Percentiles rank a stretch among this genome's conserved stretches.
Evolutionary conservation across 2,329 filamentous ascomycete genomes (phyloP).

Genomic region (Talaromyces sp.): DNA sequence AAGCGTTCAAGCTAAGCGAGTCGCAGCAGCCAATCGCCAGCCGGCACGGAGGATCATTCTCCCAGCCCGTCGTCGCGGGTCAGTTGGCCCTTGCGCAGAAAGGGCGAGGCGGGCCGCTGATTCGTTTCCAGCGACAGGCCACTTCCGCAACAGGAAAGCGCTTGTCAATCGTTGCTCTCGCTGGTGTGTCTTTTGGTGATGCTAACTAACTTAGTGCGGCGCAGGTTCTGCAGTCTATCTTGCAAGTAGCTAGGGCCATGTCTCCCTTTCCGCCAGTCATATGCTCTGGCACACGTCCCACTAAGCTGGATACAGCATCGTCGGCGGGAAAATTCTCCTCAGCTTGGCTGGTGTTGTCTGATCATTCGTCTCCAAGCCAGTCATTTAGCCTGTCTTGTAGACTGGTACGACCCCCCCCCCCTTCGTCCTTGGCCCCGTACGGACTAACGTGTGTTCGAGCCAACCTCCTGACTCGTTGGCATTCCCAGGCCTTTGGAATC

Average conservation of each 20-base stretch:
- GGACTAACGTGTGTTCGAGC: background rate
- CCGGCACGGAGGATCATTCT: background rate
- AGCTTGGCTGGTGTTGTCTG: background rate
- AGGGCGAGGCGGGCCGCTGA: background rate
- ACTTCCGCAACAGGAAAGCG: conserved; percentile 7
- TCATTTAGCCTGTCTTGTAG: background rate
- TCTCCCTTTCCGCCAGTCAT: no score
- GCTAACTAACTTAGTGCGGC: background rate
- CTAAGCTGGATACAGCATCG: background rate
- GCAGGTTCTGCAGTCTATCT: background rate
- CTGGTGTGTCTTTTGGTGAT: no score
- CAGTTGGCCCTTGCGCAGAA: conserved; percentile 5
- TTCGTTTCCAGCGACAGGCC: conserved; percentile 1
- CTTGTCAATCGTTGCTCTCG: background rate
- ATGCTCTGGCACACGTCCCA: no score
- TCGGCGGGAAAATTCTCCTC: background rate
- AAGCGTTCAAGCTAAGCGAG: background rate
- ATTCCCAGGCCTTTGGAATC: conserved; percentile 4
- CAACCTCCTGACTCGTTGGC: conserved; percentile 4
- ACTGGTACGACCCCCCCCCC: no score
- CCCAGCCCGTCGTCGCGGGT: conserved; percentile 16
- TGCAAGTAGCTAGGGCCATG: no score
- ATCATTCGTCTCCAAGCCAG: background rate
- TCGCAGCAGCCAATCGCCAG: background rate
- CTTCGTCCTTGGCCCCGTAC: no score